phyloP scores from a whole-genome alignment of 2,329 filamentous ascomycete species.

The Cryphonectria naterciae region DNA sequence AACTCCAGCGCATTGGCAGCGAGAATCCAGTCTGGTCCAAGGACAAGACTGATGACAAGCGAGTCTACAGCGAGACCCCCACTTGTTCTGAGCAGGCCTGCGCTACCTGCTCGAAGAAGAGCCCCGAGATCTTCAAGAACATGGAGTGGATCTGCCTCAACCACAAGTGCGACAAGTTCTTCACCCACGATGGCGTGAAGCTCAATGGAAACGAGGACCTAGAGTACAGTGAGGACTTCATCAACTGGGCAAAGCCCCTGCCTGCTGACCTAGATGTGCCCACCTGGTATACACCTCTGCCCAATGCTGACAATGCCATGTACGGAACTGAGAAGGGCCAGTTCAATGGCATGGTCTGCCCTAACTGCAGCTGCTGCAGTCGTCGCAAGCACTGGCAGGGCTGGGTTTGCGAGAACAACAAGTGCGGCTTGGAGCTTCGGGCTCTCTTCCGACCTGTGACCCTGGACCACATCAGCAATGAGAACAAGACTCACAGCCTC shows the following conservation, averaged over 20 bases:
- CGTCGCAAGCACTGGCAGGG: conserved; percentile 60
- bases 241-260: conserved; percentile 56
- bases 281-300: conserved; percentile 43
- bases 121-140: conserved; percentile 14
- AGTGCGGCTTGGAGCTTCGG: conserved; percentile 50
- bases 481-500: conserved; percentile 12
- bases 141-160: conserved; percentile 20
- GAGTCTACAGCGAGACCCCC: not conserved
- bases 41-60: not conserved
- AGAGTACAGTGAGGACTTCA: conserved; percentile 60
- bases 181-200: not conserved
- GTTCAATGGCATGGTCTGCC: conserved; percentile 70
- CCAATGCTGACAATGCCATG: conserved; percentile 40
- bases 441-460: conserved; percentile 35
- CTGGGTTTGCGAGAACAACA: conserved; percentile 60
- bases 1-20: conserved; percentile 67
- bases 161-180: conserved; percentile 4
- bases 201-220: conserved; percentile 37
- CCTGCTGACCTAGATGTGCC: conserved; percentile 44
- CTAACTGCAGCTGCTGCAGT: conserved; percentile 63
- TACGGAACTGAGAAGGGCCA: conserved; percentile 53
- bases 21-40: conserved; percentile 61
- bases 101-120: not conserved
- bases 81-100: conserved; percentile 1
- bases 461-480: conserved; percentile 30